Evolutionary conservation across 2,329 filamentous ascomycete species (phyloP).

Genomic region (Fusarium sulawesiense): DNA sequence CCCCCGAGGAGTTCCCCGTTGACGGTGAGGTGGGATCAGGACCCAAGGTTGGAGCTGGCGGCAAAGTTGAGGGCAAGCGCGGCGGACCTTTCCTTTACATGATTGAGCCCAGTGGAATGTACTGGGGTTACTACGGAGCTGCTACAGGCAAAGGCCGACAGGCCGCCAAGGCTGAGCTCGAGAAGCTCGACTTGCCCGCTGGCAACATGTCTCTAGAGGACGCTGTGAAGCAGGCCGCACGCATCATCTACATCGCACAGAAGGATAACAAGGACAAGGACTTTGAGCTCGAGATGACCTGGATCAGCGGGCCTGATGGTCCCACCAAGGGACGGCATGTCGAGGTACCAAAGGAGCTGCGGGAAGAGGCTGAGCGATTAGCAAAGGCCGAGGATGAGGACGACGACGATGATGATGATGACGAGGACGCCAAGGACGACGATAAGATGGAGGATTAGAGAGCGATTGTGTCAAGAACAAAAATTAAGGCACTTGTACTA

Average conservation of each 20-base stretch:
- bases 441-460: slow-evolving; percentile 90
- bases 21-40: slow-evolving; percentile 91
- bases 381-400: slow-evolving; percentile 93
- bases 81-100: slow-evolving; percentile 97
- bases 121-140: slow-evolving; percentile 99
- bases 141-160: slow-evolving; percentile 97
- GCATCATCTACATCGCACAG: slow-evolving; percentile 97
- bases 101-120: slow-evolving; percentile 96
- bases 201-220: slow-evolving; percentile 83
- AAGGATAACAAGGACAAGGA: slow-evolving; percentile 99
- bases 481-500: slow-evolving; percentile 50
- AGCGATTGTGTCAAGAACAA: slow-evolving; percentile 32
- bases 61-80: slow-evolving; percentile 79
- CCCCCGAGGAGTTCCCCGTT: slow-evolving; percentile 83
- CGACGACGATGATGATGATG: slow-evolving; percentile 75
- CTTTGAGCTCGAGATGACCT: slow-evolving; percentile 99
- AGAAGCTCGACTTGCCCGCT: slow-evolving; percentile 91
- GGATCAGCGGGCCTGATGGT: slow-evolving; percentile 87
- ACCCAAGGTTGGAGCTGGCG: slow-evolving; percentile 82
- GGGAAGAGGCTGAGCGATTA: slow-evolving; percentile 91
- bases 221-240: slow-evolving; percentile 93
- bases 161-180: slow-evolving; percentile 95
- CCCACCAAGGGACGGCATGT: slow-evolving; percentile 93
- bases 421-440: slow-evolving; percentile 69
- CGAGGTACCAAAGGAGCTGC: slow-evolving; percentile 90